A percentile compares a stretch with the other conserved stretches of the same genome.
Conservation (phyloP, 202 grass and related monocot species). For the Elaeis oleifera region DNA sequence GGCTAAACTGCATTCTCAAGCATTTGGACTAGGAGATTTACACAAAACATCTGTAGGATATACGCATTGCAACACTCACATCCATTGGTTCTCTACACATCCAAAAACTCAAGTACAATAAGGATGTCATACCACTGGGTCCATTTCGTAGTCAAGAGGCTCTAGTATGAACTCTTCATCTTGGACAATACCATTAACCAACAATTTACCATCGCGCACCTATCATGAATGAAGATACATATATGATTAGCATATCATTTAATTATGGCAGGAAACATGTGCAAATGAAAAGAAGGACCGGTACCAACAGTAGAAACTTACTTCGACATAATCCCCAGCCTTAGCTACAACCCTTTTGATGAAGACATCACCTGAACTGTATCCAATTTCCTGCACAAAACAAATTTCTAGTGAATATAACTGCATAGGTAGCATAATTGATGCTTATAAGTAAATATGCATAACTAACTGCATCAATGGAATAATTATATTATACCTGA, state of each 20-base stretch:
- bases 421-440: too few species aligned
- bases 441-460: too few species aligned
- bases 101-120: too few species aligned
- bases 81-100: too few species aligned
- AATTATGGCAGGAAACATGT: constrained; percentile 1
- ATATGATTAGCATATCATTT: constrained; percentile 4
- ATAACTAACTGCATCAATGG: neutral
- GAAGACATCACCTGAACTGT: constrained; percentile 80
- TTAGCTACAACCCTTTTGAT: constrained; percentile 94
- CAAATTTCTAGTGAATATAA: neutral
- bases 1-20: too few species aligned
- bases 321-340: constrained; percentile 76
- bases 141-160: constrained; percentile 62
- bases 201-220: constrained; percentile 64
- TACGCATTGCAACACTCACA: too few species aligned
- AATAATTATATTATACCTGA: constrained; percentile 40
- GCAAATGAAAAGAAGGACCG: constrained; percentile 26
- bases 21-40: too few species aligned
- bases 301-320: constrained; percentile 61
- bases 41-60: too few species aligned
- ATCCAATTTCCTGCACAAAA: constrained; percentile 57
- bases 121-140: constrained; percentile 45
- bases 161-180: constrained; percentile 84
- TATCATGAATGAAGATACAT: constrained; percentile 24
- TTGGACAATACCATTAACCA: constrained; percentile 73